These are phyloP conservation scores for Globisporangium irregulare DNA, from an alignment of 352 stramenopile genomes.

Conservation along the genomic window DNA sequence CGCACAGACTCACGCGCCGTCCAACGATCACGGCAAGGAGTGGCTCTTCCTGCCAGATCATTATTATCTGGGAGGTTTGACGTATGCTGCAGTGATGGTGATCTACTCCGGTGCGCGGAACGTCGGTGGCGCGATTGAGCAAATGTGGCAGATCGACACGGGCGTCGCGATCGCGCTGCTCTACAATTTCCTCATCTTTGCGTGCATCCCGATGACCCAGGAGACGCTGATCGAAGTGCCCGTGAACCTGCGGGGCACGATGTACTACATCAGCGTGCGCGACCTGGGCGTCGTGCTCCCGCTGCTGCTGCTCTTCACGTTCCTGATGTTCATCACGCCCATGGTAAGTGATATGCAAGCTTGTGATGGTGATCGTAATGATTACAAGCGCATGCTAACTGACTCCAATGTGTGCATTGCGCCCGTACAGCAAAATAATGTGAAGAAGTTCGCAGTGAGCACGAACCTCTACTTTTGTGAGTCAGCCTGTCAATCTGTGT, in stretches of 20 bases:
- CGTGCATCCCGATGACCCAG: slow-evolving; percentile 48
- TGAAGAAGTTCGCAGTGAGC: slow-evolving; percentile 76
- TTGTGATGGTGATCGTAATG: slow-evolving; percentile 19
- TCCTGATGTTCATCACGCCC: slow-evolving; percentile 55
- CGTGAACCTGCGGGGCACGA: slow-evolving; percentile 44
- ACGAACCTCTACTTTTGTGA: slow-evolving; percentile 82
- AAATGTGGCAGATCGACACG: slow-evolving; percentile 73
- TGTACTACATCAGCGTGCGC: slow-evolving; percentile 64
- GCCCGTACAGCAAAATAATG: slow-evolving; percentile 42
- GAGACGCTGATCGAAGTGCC: slow-evolving; percentile 37
- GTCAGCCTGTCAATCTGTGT: slow-evolving; percentile 11
- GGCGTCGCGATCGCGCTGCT: slow-evolving; percentile 67
- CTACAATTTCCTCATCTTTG: slow-evolving; percentile 72
- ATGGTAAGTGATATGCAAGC: slow-evolving; percentile 34
- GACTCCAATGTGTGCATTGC: not conserved
- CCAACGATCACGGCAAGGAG: slow-evolving; percentile 21
- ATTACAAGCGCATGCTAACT: not conserved
- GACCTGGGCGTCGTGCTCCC: slow-evolving; percentile 60
- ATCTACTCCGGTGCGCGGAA: slow-evolving; percentile 63
- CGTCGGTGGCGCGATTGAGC: slow-evolving; percentile 54
- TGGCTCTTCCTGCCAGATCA: slow-evolving; percentile 51
- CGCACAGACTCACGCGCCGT: slow-evolving; percentile 43
- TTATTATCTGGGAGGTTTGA: slow-evolving; percentile 66
- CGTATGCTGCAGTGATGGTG: slow-evolving; percentile 63
- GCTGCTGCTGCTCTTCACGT: slow-evolving; percentile 60